Base-by-base conservation (phyloP, 306 rosid genomes). In the Trifolium dubium region DNA sequence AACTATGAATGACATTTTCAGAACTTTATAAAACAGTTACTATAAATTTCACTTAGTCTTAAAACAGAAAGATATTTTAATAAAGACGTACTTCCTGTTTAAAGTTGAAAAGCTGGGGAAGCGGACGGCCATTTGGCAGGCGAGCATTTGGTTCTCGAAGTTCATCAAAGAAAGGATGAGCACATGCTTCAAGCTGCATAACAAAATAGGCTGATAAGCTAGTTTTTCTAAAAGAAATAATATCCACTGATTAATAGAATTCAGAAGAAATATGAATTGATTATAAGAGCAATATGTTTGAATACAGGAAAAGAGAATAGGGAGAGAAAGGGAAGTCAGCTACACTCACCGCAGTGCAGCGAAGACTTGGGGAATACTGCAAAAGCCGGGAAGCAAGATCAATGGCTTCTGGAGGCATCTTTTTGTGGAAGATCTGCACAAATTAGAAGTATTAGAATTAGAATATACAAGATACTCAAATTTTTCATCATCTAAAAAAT, bases 331-430 rank as follows among this genome's bases (percentile, higher is more conserved):
- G 72, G 11, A 47, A 32, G 47, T 23, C 54, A 51, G 13, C 67
- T 67, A 80, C 46, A 86, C 98, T 84, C 78, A 93, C 98, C 3
- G 98, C 98, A 11, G 93, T 88, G 82, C 98, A 93, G 15, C 98
- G 93, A 54, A 93, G 96, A 75, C 93, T 93, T 35, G 98, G 98
- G 9, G 98, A 93, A 79, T 93, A 93, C 59, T 93, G 98, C 79
- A 93, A 83, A 76, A 93, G 89, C 64, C 98, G 81, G 43, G 98
- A 88, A 61, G 97, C 96, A 80, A 93, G 86, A 81, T 93, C 98
- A 58, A 93, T 93, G 59, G 98, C 98, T 81, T 93, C 98, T 13
- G 98, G 97, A 60, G 98, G 98, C 98, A 90, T 93, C 79, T 87
- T 82, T 86, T 91, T 91, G 89, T 93, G 97, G 79, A 93, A 93